These are phyloP conservation scores for Colletotrichum truncatum DNA, from an alignment of 2,329 filamentous ascomycete genomes.

Conservation along the genomic window DNA sequence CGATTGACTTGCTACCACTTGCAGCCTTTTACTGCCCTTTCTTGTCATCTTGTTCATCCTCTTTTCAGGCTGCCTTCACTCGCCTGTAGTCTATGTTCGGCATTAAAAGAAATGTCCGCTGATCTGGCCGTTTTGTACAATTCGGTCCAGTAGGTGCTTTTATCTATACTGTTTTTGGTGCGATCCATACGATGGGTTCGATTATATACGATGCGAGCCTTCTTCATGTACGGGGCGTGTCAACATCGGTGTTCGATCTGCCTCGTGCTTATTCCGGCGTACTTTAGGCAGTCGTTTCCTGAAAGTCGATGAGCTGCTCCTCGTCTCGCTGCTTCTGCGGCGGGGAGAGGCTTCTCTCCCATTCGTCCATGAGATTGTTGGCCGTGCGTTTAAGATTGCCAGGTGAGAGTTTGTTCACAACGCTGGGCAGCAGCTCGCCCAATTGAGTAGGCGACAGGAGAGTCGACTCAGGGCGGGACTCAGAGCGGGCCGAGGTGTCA, in stretches of 20 bases:
- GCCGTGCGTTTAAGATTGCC: slow-evolving; percentile 84
- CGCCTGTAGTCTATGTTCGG: slow-evolving; percentile 3
- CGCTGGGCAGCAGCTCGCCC: slow-evolving; percentile 71
- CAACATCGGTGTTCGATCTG: background rate
- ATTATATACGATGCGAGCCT: background rate
- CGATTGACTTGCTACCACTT: background rate
- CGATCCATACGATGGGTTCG: background rate
- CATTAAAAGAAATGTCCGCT: slow-evolving; percentile 16
- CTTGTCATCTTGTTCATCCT: background rate
- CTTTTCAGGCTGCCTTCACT: background rate
- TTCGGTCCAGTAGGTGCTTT: slow-evolving; percentile 15
- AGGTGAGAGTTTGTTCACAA: slow-evolving; percentile 76
- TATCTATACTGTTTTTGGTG: slow-evolving; percentile 21
- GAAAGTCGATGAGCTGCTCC: slow-evolving; percentile 26
- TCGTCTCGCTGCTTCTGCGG: slow-evolving; percentile 39
- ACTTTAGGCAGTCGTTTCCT: slow-evolving; percentile 26
- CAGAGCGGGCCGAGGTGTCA: slow-evolving; percentile 35
- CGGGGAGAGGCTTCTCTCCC: slow-evolving; percentile 81
- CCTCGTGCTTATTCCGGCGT: background rate
- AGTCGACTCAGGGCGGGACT: slow-evolving; percentile 14
- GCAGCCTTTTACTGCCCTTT: background rate
- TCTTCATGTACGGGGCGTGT: background rate
- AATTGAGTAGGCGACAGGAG: slow-evolving; percentile 51
- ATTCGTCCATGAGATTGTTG: slow-evolving; percentile 88
- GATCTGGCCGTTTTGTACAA: slow-evolving; percentile 15